Base-by-base conservation (phyloP, 768 basidiomycete species). In the Coprinopsis cinerea region DNA sequence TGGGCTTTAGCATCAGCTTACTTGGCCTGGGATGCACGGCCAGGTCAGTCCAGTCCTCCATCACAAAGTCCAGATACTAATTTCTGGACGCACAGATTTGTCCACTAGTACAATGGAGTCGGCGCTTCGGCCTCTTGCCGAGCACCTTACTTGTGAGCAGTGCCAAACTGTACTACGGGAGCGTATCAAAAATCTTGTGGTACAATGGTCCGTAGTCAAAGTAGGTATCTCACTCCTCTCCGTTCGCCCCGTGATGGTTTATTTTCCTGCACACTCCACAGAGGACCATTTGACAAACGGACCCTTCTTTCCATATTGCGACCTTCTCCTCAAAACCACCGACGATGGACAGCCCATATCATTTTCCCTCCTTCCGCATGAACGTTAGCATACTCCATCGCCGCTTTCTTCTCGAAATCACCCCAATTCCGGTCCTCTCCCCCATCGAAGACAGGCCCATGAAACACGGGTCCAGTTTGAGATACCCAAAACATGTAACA, bases 1-100 rank as follows among this genome's bases (percentile, higher is more conserved):
- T 91, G 88, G 88, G 85, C 88, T 13, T 67, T 91, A 26, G 88
- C 88, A 20, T 80, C 83, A 1, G 88, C 88, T 10, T 89, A 89
- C 66, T 76, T 91, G 5, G 85, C 85, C 9, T 90, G 88, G 88
- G 88, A 89, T 64, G 84, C 85, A 28, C 72, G 85, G 49, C 85
- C 87, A 56, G 88, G 86, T 88, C 59, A 22, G 30, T 30, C 46
- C 2, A 36, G 17, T 10, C 42, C 41, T 15, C 32, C 7, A 32
- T 23, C 35, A 22, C 39, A 11, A 6, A 17, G 36, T n/a, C 49
- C 28, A 50, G 10, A 27, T 43, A 18, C 58, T 60, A 27, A 60
- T 52, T 48, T 44, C 47, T 17, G 44, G 47, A 15, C 30, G 6
- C 43, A 44, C 55, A 89, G 88, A 90, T 62, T 60, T 89, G n/a